Base-by-base conservation (phyloP, 2,329 filamentous ascomycete species). In the Aureobasidium vineae region DNA sequence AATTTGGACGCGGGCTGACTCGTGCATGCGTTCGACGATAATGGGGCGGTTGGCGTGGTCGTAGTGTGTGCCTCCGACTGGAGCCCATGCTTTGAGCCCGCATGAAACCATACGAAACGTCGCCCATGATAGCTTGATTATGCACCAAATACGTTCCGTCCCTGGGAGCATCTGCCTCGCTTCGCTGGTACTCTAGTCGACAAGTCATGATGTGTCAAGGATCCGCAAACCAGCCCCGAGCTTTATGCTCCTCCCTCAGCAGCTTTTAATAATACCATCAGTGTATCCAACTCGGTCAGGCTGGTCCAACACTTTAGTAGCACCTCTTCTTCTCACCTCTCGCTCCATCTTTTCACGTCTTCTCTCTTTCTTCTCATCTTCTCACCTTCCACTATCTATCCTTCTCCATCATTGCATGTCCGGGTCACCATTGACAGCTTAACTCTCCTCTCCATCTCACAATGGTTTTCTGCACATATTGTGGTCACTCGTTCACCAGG, bases 391-490 rank as follows among this genome's bases (percentile, higher is more conserved):
- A 40, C n/a, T 21, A 28, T 57, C 49, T 52, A n/a, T n/a, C 31
- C 16, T 31, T 33, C 26, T 52, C n/a, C 49, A 31, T 36, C 26
- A 54, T n/a, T 36, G 41, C 66, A 38, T 68, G 52, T 28, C 28
- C 19, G 31, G 28, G 31, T 40, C 28, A 49, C 21, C 36, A 40
- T 66, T 66, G 65, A 53, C 64, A 69, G 79, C 28, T 8, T 63
- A 40, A 52, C 16, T 5, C 23, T 41, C 47, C 23, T 3, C 19
- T 69, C 56, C 13, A 28, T 47, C 38, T 52, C 59, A 52, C 45
- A 52, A 83, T 83, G 81, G 80, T 83, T 36, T 83, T 82, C 73
- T 83, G 81, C 73, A 83, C 81, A 64, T 83, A 83, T 69, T 83
- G 81, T 71, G 81, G 81, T 36, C 80, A 83, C 76, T 81, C 80